Evolutionary conservation across 805 yeast species (phyloP).

Genomic region (Saturnispora silvae): DNA sequence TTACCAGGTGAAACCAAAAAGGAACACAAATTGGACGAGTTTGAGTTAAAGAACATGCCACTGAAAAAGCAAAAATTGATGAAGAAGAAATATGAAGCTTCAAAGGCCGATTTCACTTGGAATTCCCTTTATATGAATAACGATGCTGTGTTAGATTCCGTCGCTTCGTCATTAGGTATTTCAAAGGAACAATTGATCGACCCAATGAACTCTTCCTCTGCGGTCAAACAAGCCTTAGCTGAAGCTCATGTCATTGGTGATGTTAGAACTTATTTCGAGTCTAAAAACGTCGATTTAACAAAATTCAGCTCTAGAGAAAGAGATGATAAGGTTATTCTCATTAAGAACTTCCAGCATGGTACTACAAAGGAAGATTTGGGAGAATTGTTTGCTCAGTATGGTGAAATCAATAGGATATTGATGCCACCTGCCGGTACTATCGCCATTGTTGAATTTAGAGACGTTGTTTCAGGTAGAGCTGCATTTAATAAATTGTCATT

Average conservation of each 20-base stretch:
- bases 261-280: slow-evolving; percentile 79
- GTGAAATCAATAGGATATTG: slow-evolving; percentile 66
- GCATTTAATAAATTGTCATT: slow-evolving; percentile 85
- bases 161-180: slow-evolving; percentile 76
- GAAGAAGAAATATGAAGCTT: slow-evolving; percentile 73
- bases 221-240: slow-evolving; percentile 94
- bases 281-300: slow-evolving; percentile 73
- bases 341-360: slow-evolving; percentile 86
- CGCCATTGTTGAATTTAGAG: slow-evolving; percentile 85
- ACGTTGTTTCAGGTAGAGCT: slow-evolving; percentile 71
- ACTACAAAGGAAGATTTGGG: slow-evolving; percentile 73
- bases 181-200: slow-evolving; percentile 76
- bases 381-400: slow-evolving; percentile 70
- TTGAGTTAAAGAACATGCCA: slow-evolving; percentile 83
- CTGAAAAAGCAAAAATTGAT: slow-evolving; percentile 83
- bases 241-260: slow-evolving; percentile 93
- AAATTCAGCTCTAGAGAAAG: slow-evolving; percentile 58
- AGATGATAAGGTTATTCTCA: slow-evolving; percentile 71
- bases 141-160: slow-evolving; percentile 87
- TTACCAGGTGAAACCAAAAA: slow-evolving; percentile 78
- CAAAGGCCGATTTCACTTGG: slow-evolving; percentile 87
- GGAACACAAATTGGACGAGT: slow-evolving; percentile 77
- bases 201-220: slow-evolving; percentile 77
- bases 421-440: slow-evolving; percentile 97
- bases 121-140: slow-evolving; percentile 82